These are phyloP conservation scores for Trichoderma erinaceum DNA, from an alignment of 495 filamentous ascomycete species.

Conservation along the genomic window DNA sequence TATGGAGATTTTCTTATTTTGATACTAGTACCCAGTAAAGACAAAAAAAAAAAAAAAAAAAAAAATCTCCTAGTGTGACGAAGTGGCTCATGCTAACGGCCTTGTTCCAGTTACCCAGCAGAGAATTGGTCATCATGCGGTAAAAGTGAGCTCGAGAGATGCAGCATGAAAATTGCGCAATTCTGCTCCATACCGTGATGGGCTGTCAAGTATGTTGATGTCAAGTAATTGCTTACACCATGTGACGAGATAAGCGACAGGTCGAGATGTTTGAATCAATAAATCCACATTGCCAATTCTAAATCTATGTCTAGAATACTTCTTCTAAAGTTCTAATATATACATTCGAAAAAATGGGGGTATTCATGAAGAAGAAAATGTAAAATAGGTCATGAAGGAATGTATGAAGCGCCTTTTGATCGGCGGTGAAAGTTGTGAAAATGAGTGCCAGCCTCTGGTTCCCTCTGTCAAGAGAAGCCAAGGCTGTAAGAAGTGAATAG, in stretches of 20 bases:
- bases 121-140: neutral
- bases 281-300: neutral
- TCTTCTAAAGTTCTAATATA: constrained; percentile 3
- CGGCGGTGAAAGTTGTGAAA: neutral
- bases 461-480: neutral
- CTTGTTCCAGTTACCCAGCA: neutral
- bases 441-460: constrained; percentile 11
- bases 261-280: neutral
- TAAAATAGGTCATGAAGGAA: constrained; percentile 15
- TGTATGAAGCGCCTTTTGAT: constrained; percentile 19
- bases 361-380: constrained; percentile 17
- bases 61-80: neutral
- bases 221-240: neutral
- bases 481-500: constrained; percentile 9
- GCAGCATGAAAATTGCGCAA: neutral
- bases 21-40: neutral
- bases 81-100: neutral
- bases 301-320: neutral
- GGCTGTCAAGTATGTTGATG: neutral
- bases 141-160: neutral
- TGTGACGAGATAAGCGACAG: neutral
- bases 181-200: neutral
- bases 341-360: constrained; percentile 1
- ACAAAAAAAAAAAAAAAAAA: neutral
- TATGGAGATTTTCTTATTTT: neutral